Evolutionary conservation across 305 asterid genomes (phyloP).

Genomic region (Fraxinus velutina): DNA sequence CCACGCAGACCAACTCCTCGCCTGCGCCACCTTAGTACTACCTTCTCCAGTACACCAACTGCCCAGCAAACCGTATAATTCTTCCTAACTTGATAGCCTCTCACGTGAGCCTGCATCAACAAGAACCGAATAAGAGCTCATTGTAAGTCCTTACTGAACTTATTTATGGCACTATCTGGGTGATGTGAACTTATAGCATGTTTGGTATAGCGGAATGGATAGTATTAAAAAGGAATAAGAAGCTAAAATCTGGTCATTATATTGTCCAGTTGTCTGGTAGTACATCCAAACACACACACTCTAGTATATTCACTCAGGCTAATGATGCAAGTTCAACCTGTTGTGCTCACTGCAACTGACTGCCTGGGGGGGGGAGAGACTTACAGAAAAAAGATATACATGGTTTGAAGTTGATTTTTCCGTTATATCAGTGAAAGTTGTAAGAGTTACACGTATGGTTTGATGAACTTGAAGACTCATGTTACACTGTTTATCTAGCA

Average conservation of each 20-base stretch:
- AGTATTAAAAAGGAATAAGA: neutral
- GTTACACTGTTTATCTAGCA: neutral
- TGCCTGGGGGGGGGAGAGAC: neutral
- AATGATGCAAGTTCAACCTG: neutral
- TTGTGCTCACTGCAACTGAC: neutral
- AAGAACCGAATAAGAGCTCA: constrained; percentile 15
- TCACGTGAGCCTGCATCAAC: constrained; percentile 78
- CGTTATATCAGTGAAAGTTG: neutral
- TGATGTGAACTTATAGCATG: neutral
- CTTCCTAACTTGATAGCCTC: constrained; percentile 92
- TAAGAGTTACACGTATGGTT: neutral
- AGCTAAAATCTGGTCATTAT: neutral
- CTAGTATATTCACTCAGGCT: too few species aligned
- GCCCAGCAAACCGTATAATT: constrained; percentile 84
- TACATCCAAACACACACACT: neutral
- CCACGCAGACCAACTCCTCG: constrained; percentile 86
- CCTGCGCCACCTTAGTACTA: constrained; percentile 81
- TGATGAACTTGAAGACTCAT: neutral
- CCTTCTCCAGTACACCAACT: constrained; percentile 86
- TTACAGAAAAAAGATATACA: too few species aligned
- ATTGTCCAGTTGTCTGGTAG: neutral
- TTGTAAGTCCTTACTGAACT: neutral
- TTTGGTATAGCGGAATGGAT: neutral
- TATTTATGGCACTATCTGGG: neutral
- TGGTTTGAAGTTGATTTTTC: neutral